phyloP scores from a whole-genome alignment of 768 basidiomycete species.

The Mycena chlorophos region DNA sequence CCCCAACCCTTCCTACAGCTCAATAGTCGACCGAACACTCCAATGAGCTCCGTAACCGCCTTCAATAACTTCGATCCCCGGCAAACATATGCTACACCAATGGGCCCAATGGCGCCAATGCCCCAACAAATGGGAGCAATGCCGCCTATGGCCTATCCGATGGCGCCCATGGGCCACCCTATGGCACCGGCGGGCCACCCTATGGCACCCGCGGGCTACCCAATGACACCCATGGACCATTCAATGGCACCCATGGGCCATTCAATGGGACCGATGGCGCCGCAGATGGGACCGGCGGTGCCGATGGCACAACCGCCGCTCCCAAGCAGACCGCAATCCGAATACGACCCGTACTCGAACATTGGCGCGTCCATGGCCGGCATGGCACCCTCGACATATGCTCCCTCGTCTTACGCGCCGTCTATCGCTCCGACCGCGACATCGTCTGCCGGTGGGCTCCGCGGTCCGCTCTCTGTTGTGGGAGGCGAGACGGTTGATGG shows the following conservation, averaged over 20 bases:
- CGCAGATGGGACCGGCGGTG: no score
- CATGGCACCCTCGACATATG: neutral
- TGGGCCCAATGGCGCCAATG: no score
- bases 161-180: no score
- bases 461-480: constrained; percentile 13
- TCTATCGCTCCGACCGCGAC: constrained; percentile 5
- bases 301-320: no score
- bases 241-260: no score
- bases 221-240: no score
- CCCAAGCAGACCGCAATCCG: no score
- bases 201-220: no score
- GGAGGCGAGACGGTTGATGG: neutral
- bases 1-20: constrained; percentile 12
- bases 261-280: no score
- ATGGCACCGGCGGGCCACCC: neutral
- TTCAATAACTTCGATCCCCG: constrained; percentile 7
- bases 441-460: constrained; percentile 4
- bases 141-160: no score
- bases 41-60: constrained; percentile 10
- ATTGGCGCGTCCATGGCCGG: neutral
- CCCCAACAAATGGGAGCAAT: no score
- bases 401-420: neutral
- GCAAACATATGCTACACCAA: neutral
- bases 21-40: constrained; percentile 3
- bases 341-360: constrained; percentile 9